These are phyloP conservation scores for Aciculosporium take DNA, from an alignment of 2,329 filamentous ascomycete species.

Conservation along the genomic window DNA sequence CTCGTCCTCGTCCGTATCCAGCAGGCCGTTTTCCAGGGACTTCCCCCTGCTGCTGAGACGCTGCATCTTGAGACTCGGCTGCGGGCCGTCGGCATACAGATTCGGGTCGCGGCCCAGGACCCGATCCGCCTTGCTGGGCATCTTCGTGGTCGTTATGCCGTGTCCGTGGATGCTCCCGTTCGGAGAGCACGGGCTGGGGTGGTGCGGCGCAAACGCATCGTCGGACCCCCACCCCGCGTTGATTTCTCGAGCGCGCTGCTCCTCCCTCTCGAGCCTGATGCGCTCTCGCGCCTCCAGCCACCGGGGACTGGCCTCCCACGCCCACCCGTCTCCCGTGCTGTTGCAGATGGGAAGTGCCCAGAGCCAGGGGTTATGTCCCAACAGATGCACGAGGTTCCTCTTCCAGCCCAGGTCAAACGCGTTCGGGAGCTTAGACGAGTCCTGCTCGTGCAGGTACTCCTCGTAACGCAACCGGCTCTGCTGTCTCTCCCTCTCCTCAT, in stretches of 20 bases:
- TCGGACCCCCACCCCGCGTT: slow-evolving; percentile 51
- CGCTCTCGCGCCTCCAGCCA: slow-evolving; percentile 61
- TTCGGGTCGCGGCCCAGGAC: slow-evolving; percentile 43
- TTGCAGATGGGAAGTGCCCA: slow-evolving; percentile 76
- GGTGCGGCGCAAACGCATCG: neutral
- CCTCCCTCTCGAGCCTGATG: slow-evolving; percentile 41
- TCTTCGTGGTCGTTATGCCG: slow-evolving; percentile 18
- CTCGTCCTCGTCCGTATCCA: slow-evolving; percentile 23
- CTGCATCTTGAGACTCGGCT: slow-evolving; percentile 27
- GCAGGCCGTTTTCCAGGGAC: slow-evolving; percentile 28
- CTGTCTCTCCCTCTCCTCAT: slow-evolving; percentile 39
- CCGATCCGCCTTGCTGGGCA: slow-evolving; percentile 42
- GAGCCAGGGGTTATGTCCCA: slow-evolving; percentile 56
- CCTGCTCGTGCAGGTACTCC: slow-evolving; percentile 77
- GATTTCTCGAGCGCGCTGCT: slow-evolving; percentile 48
- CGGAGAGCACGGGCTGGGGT: neutral
- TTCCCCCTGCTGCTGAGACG: slow-evolving; percentile 32
- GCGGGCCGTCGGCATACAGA: slow-evolving; percentile 35
- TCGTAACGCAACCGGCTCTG: slow-evolving; percentile 42
- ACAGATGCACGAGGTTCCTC: slow-evolving; percentile 66
- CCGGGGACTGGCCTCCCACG: slow-evolving; percentile 70
- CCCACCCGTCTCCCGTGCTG: slow-evolving; percentile 85
- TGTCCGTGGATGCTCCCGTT: neutral
- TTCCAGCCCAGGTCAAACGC: slow-evolving; percentile 84
- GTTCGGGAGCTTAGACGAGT: slow-evolving; percentile 75